phyloP scores from a whole-genome alignment of 805 yeast species.

The Ogataea zsoltii region DNA sequence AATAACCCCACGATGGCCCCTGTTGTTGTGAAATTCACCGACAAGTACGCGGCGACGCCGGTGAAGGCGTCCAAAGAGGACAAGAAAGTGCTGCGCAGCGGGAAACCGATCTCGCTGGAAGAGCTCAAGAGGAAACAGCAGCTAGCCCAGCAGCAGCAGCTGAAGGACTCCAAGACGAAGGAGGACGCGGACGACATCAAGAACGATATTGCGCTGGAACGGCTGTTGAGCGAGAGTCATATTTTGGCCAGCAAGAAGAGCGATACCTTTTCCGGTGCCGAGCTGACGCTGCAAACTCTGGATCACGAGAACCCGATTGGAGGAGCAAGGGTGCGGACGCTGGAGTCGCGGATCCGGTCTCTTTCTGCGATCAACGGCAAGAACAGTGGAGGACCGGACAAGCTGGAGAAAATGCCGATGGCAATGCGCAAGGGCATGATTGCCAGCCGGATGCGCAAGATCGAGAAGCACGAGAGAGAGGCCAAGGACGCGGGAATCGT shows the following conservation, averaged over 20 bases:
- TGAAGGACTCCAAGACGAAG: slow-evolving; percentile 30
- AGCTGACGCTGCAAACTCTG: slow-evolving; percentile 60
- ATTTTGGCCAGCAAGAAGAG: slow-evolving; percentile 44
- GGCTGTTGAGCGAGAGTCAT: slow-evolving; percentile 72
- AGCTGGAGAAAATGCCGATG: slow-evolving; percentile 85
- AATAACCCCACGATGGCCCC: slow-evolving; percentile 35
- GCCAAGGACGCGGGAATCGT: slow-evolving; percentile 91
- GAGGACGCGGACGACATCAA: slow-evolving; percentile 56
- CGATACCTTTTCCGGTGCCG: slow-evolving; percentile 60
- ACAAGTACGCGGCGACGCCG: slow-evolving; percentile 30
- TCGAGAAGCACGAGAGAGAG: slow-evolving; percentile 62
- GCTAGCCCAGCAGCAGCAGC: slow-evolving; percentile 32
- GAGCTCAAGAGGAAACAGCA: slow-evolving; percentile 39
- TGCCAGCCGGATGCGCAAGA: slow-evolving; percentile 50
- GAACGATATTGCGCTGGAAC: slow-evolving; percentile 71
- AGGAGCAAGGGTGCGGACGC: slow-evolving; percentile 63
- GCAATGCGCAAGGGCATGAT: slow-evolving; percentile 83
- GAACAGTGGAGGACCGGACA: slow-evolving; percentile 30
- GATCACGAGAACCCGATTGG: slow-evolving; percentile 67
- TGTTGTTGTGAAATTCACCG: slow-evolving; percentile 49
- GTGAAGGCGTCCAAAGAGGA: slow-evolving; percentile 46
- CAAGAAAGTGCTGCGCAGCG: slow-evolving; percentile 53
- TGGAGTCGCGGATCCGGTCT: slow-evolving; percentile 56
- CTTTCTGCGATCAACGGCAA: slow-evolving; percentile 49
- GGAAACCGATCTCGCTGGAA: slow-evolving; percentile 56